phyloP scores from a whole-genome alignment of 2,329 filamentous ascomycete genomes.

The Phaeosphaeriaceae sp. region DNA sequence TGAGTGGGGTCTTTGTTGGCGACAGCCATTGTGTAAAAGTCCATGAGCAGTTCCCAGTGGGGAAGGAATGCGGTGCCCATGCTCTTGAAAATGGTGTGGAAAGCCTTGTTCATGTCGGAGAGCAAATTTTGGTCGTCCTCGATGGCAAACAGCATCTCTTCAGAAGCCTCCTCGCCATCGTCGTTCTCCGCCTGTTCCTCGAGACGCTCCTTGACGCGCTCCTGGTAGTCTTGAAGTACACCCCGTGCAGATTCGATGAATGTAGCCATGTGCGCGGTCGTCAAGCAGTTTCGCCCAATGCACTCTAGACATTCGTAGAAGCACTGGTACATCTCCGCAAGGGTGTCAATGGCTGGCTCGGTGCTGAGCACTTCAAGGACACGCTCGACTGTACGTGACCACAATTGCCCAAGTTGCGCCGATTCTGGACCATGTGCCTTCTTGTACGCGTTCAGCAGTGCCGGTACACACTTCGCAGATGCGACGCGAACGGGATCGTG shows the following conservation, averaged over 20 bases:
- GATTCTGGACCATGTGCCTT: slow-evolving; percentile 85
- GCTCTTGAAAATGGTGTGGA: slow-evolving; percentile 98
- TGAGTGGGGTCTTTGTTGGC: slow-evolving; percentile 84
- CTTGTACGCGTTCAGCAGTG: slow-evolving; percentile 92
- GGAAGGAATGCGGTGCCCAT: slow-evolving; percentile 84
- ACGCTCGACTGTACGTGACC: slow-evolving; percentile 86
- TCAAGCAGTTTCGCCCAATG: slow-evolving; percentile 83
- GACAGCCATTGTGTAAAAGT: slow-evolving; percentile 86
- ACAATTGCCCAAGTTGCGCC: slow-evolving; percentile 79
- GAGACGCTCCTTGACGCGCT: slow-evolving; percentile 80
- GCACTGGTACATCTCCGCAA: slow-evolving; percentile 99
- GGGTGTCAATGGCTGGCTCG: slow-evolving; percentile 92
- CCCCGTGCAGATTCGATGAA: slow-evolving; percentile 89
- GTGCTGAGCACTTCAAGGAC: slow-evolving; percentile 91
- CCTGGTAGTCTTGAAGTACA: slow-evolving; percentile 90
- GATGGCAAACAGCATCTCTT: slow-evolving; percentile 87
- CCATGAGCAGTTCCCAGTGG: slow-evolving; percentile 84
- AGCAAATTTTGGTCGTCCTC: slow-evolving; percentile 97
- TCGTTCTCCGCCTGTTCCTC: slow-evolving; percentile 85
- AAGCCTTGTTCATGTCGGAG: slow-evolving; percentile 99
- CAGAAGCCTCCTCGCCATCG: slow-evolving; percentile 87
- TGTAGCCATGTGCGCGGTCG: slow-evolving; percentile 76
- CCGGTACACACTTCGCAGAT: slow-evolving; percentile 91
- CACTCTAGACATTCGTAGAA: slow-evolving; percentile 99
- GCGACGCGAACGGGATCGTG: slow-evolving; percentile 96